phyloP scores from a whole-genome alignment of 2,329 filamentous ascomycete genomes.

The Dactylonectria macrodidyma region DNA sequence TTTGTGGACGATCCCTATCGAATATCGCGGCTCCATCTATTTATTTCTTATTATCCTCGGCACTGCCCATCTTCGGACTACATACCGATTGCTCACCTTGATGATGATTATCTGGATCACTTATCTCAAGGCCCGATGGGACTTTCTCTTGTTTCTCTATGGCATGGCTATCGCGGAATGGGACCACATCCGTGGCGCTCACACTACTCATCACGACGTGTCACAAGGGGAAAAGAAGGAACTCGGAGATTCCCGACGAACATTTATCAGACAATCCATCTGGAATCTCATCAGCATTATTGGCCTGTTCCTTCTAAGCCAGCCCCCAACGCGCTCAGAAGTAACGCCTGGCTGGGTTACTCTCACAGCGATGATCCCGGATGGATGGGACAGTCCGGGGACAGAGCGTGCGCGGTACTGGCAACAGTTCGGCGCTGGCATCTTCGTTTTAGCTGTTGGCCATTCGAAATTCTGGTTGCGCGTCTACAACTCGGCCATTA shows the following conservation, averaged over 20 bases:
- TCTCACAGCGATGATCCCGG: constrained; percentile 63
- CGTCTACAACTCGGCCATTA: constrained; percentile 63
- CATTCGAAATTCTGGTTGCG: constrained; percentile 63
- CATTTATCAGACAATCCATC: constrained; percentile 27
- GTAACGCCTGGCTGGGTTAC: constrained; percentile 68
- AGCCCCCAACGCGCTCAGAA: constrained; percentile 54
- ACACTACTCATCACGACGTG: constrained; percentile 48
- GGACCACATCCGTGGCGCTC: constrained; percentile 64
- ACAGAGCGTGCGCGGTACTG: constrained; percentile 60
- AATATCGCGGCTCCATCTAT: constrained; percentile 71
- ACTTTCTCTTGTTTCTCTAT: constrained; percentile 68
- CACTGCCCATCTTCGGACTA: constrained; percentile 61
- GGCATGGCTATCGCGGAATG: constrained; percentile 70
- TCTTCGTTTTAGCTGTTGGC: constrained; percentile 66
- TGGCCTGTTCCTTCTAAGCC: constrained; percentile 66
- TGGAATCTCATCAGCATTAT: constrained; percentile 62
- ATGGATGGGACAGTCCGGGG: constrained; percentile 56
- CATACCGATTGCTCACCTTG: constrained; percentile 60
- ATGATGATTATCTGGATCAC: constrained; percentile 59
- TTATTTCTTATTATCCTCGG: constrained; percentile 69
- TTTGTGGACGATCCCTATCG: constrained; percentile 74
- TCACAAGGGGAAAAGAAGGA: constrained; percentile 26
- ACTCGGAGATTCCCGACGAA: no score
- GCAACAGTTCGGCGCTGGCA: constrained; percentile 66
- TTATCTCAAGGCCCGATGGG: constrained; percentile 66